These are phyloP conservation scores for Brassica nigra DNA, from an alignment of 345 rosid species.

Conservation along the genomic window DNA sequence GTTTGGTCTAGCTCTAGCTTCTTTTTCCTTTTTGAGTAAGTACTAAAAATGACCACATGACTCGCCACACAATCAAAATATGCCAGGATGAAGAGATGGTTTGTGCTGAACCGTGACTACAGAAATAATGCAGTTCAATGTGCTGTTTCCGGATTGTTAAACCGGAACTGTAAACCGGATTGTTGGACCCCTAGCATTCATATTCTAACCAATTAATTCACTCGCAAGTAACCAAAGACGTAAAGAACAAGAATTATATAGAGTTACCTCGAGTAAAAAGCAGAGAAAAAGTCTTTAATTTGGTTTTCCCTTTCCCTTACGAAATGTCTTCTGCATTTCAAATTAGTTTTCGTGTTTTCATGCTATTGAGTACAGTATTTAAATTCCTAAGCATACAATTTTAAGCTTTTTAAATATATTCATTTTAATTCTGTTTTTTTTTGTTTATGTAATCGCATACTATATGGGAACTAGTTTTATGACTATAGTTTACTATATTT, in stretches of 20 bases:
- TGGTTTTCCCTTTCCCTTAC: constrained; percentile 15
- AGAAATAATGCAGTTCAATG: background rate
- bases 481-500: background rate
- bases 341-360: constrained; percentile 30
- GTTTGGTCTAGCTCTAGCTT: background rate
- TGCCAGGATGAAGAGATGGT: background rate
- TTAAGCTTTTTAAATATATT: background rate
- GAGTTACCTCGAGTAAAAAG: background rate
- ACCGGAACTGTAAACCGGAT: background rate
- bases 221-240: background rate
- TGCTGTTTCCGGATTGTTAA: background rate
- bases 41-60: background rate
- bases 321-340: constrained; percentile 22
- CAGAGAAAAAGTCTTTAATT: background rate
- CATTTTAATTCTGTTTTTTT: background rate
- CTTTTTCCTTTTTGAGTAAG: background rate
- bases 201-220: background rate
- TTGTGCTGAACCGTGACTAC: background rate
- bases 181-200: background rate
- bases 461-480: background rate
- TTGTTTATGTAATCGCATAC: background rate
- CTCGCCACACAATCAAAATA: background rate
- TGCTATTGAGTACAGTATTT: constrained; percentile 21
- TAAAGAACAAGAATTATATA: background rate
- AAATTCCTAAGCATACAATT: background rate